Conservation (phyloP, 1,139 yeast genomes). For the Arxiozyma bovina region DNA sequence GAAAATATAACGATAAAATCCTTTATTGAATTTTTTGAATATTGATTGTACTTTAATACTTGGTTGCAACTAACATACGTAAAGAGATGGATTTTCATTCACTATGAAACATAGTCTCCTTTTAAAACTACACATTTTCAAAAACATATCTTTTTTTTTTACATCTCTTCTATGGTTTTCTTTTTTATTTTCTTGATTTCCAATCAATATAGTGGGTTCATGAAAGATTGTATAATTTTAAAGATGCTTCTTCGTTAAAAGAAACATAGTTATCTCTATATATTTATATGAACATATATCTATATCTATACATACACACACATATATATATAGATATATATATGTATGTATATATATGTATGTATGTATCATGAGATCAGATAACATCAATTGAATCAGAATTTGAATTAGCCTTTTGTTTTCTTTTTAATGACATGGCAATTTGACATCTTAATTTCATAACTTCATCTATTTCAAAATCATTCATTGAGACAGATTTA, state of each 20-base stretch:
- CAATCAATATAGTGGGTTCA: background rate
- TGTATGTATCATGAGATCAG: background rate
- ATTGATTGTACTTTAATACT: background rate
- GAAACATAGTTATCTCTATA: too few species aligned
- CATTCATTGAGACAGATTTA: conserved; percentile 16
- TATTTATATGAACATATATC: too few species aligned
- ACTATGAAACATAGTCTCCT: background rate
- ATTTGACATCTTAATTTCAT: conserved; percentile 26
- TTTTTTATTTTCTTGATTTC: too few species aligned
- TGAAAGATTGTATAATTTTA: background rate
- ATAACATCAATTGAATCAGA: conserved; percentile 7
- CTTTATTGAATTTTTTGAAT: background rate
- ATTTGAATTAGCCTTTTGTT: background rate
- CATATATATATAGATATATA: background rate
- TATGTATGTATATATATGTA: background rate
- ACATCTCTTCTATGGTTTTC: background rate
- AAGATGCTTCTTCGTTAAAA: too few species aligned
- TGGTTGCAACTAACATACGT: background rate
- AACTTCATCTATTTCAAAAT: conserved; percentile 23
- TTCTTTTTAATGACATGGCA: conserved; percentile 7
- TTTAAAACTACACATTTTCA: too few species aligned
- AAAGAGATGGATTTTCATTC: background rate
- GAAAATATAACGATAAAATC: background rate
- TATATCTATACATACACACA: too few species aligned
- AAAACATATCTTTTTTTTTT: background rate